These are phyloP conservation scores for Euphorbia tirucalli DNA, from an alignment of 345 rosid species.

Conservation along the genomic window DNA sequence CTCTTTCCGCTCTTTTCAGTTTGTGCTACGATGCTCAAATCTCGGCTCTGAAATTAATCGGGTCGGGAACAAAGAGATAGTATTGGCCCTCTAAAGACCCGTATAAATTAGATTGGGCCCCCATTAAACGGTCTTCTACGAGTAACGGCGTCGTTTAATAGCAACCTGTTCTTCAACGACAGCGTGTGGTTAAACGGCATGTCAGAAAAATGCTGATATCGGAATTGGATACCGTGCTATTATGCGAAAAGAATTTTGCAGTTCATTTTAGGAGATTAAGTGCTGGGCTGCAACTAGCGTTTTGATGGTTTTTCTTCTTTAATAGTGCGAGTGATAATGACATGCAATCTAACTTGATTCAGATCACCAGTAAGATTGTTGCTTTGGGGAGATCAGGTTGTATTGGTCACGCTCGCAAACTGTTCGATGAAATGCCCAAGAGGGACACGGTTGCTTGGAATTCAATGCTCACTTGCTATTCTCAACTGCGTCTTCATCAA, in stretches of 20 bases:
- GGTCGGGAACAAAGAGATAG: not conserved
- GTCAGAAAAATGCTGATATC: no score
- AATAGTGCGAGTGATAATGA: not conserved
- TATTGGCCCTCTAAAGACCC: not conserved
- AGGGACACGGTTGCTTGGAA: conserved; percentile 70
- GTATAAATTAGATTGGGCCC: not conserved
- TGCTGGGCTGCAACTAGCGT: no score
- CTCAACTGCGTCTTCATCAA: conserved; percentile 53
- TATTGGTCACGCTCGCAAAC: conserved; percentile 46
- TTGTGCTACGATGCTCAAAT: not conserved
- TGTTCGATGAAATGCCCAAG: conserved; percentile 66
- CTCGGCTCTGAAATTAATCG: not conserved
- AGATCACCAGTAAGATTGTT: conserved; percentile 48
- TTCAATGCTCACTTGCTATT: conserved; percentile 64
- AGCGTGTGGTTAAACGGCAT: not conserved
- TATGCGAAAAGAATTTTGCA: no score
- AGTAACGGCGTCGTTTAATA: no score
- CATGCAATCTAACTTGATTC: conserved; percentile 26
- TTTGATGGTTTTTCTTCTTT: not conserved
- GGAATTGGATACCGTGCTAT: no score
- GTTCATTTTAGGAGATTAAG: no score
- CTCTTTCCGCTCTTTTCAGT: not conserved
- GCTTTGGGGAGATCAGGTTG: conserved; percentile 42
- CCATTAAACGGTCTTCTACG: no score
- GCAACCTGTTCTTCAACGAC: not conserved